A percentile compares a stretch with the other conserved stretches of the same genome.
Conservation (phyloP, 495 filamentous ascomycete species). For the Apodospora peruviana region DNA sequence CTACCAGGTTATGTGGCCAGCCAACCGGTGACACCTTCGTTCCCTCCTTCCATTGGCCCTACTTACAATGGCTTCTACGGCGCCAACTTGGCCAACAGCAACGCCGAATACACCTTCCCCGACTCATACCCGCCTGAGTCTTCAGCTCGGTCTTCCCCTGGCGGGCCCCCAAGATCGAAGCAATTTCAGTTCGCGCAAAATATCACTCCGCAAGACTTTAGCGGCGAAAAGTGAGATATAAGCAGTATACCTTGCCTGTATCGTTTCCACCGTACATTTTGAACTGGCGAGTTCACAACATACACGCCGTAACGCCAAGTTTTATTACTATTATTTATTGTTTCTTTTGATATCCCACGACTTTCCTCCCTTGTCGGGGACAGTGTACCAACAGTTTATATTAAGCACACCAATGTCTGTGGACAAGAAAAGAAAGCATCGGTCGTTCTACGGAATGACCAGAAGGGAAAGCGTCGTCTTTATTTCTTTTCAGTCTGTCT, state of each 20-base stretch:
- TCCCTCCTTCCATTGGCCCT: constrained; percentile 31
- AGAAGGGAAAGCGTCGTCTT: background rate
- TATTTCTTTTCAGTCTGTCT: background rate
- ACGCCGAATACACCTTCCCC: constrained; percentile 37
- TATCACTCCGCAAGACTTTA: constrained; percentile 43
- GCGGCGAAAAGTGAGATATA: constrained; percentile 16
- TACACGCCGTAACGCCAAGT: too few species aligned
- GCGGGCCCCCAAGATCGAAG: constrained; percentile 30
- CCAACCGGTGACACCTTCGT: constrained; percentile 39
- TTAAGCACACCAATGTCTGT: background rate
- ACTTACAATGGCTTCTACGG: constrained; percentile 27
- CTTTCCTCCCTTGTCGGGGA: background rate
- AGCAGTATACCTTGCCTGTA: background rate
- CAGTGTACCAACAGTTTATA: constrained; percentile 11
- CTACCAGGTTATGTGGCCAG: constrained; percentile 38
- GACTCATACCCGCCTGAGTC: constrained; percentile 36
- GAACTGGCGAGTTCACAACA: too few species aligned
- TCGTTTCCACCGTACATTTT: too few species aligned
- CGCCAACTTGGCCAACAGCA: constrained; percentile 19
- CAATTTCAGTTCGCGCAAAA: constrained; percentile 47
- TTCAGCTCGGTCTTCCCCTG: constrained; percentile 36
- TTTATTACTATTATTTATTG: too few species aligned
- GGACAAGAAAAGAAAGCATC: background rate
- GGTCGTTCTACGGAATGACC: background rate
- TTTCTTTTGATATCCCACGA: background rate